These are phyloP conservation scores for Ophiosphaerella korrae DNA, from an alignment of 2,329 filamentous ascomycete species.

Conservation along the genomic window DNA sequence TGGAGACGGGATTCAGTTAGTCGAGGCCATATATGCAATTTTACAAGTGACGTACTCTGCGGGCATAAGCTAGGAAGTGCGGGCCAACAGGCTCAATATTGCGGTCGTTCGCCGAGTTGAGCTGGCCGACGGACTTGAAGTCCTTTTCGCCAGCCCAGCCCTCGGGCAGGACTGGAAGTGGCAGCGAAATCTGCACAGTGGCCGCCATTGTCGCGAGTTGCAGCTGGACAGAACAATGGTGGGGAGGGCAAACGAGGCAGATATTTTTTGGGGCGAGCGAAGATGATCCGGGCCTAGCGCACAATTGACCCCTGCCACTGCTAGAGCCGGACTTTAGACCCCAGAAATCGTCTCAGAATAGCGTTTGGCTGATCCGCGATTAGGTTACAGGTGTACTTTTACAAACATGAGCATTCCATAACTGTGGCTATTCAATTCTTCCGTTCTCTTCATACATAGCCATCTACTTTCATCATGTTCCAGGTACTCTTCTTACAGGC, in stretches of 20 bases:
- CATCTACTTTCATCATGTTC: constrained; percentile 36
- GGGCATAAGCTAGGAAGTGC: constrained; percentile 96
- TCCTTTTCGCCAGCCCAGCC: constrained; percentile 89
- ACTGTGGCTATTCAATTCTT: constrained; percentile 7
- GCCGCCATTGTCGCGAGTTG: constrained; percentile 66
- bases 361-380: constrained; percentile 17
- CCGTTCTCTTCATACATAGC: constrained; percentile 9
- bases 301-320: constrained; percentile 1
- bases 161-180: constrained; percentile 75
- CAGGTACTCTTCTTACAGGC: constrained; percentile 20
- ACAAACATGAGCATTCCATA: constrained; percentile 8
- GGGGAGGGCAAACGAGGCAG: constrained; percentile 11
- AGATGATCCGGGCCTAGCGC: constrained; percentile 1
- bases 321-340: constrained; percentile 3
- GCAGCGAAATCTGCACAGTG: constrained; percentile 65
- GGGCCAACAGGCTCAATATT: constrained; percentile 95
- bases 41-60: constrained; percentile 66
- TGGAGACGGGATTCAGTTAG: constrained; percentile 37
- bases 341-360: constrained; percentile 24
- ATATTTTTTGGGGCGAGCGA: constrained; percentile 14
- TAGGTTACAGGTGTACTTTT: constrained; percentile 27
- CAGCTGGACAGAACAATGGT: constrained; percentile 12
- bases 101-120: constrained; percentile 79
- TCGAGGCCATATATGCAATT: not conserved
- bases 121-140: constrained; percentile 80